These are phyloP conservation scores for Coccomyxa sp. DNA, from an alignment of 139 green algal species.

Conservation along the genomic window DNA sequence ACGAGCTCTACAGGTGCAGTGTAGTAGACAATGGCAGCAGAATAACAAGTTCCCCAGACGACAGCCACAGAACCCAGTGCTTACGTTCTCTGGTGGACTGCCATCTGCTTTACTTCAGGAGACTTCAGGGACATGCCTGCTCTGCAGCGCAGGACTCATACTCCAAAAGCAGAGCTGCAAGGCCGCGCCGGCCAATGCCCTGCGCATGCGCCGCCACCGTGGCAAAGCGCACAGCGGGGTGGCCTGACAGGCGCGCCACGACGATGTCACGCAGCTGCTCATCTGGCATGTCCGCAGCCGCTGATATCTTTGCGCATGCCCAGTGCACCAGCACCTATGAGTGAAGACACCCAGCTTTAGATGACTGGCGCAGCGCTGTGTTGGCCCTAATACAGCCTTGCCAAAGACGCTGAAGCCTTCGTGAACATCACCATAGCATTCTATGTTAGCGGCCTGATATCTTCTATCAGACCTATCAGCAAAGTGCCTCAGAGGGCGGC, in stretches of 20 bases:
- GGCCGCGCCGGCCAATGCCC: slow-evolving; percentile 25
- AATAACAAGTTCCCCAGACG: too few relatives aligned
- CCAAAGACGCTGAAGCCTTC: background rate
- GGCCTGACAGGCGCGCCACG: slow-evolving; percentile 54
- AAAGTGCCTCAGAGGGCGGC: too few relatives aligned
- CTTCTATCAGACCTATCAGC: too few relatives aligned
- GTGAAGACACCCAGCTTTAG: background rate
- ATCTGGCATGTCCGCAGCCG: slow-evolving; percentile 40
- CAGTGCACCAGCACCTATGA: slow-evolving; percentile 70
- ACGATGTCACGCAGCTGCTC: slow-evolving; percentile 53
- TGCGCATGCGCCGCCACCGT: slow-evolving; percentile 46
- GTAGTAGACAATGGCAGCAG: too few relatives aligned
- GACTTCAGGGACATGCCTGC: too few relatives aligned
- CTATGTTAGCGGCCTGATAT: too few relatives aligned
- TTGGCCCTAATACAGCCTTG: background rate
- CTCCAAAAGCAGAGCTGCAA: slow-evolving; percentile 69
- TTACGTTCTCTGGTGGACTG: too few relatives aligned
- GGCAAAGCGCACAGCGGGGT: slow-evolving; percentile 46
- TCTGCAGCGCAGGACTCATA: slow-evolving; percentile 45
- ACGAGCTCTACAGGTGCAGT: too few relatives aligned
- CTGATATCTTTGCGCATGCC: slow-evolving; percentile 76
- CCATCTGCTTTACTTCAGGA: too few relatives aligned
- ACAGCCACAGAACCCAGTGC: too few relatives aligned
- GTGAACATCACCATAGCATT: too few relatives aligned
- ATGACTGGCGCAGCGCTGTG: background rate